Percentiles rank a stretch among this genome's conserved stretches.
Evolutionary conservation across 306 rosid genomes (phyloP).

Genomic region (Begonia loranthoides): DNA sequence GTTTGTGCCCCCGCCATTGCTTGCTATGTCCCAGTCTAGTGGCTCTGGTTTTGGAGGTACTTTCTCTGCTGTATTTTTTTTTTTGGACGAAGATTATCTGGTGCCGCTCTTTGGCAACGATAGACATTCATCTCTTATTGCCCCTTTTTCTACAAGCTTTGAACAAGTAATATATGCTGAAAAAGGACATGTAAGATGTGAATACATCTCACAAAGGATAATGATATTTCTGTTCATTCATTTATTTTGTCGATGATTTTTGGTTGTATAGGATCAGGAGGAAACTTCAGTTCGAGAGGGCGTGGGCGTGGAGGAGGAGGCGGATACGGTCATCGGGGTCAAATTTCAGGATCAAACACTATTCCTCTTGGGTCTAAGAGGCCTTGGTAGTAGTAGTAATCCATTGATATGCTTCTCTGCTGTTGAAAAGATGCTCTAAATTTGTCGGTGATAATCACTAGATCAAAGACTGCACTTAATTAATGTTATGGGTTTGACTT

Average conservation of each 20-base stretch:
- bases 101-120: constrained; percentile 4
- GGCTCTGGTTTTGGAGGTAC: constrained; percentile 51
- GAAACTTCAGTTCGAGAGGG: constrained; percentile 64
- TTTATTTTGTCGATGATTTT: too few relatives aligned
- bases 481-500: too few relatives aligned
- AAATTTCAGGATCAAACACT: constrained; percentile 61
- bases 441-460: too few relatives aligned
- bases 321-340: constrained; percentile 48
- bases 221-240: too few relatives aligned
- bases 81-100: constrained; percentile 2
- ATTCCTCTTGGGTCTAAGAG: constrained; percentile 56
- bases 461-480: too few relatives aligned
- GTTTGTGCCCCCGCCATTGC: constrained; percentile 46
- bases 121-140: too few relatives aligned
- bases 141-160: too few relatives aligned
- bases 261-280: constrained; percentile 36
- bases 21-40: constrained; percentile 43
- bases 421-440: too few relatives aligned
- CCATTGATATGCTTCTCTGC: too few relatives aligned
- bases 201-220: too few relatives aligned
- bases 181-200: too few relatives aligned
- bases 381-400: constrained; percentile 36
- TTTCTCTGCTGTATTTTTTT: constrained; percentile 5
- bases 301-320: constrained; percentile 84
- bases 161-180: too few relatives aligned